A percentile compares a stretch with the other conserved stretches of the same genome.
Evolutionary conservation across 176 grass and related monocot species (phyloP).

Genomic region (Phoenix dactylifera): DNA sequence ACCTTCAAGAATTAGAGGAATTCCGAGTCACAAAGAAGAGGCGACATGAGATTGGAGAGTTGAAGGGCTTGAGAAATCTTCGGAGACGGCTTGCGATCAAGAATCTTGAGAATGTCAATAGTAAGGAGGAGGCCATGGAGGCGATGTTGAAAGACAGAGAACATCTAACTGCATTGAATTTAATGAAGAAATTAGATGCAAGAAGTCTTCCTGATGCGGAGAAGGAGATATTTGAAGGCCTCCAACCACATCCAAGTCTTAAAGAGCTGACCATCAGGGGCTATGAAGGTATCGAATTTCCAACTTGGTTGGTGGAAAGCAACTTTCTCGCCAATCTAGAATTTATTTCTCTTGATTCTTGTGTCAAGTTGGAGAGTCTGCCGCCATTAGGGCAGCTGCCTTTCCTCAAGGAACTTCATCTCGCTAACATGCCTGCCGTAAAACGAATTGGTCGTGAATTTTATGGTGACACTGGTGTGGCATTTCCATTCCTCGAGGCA

Average conservation of each 20-base stretch:
- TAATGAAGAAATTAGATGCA: no score
- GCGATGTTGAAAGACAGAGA: neutral
- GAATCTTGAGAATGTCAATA: slow-evolving; percentile 9
- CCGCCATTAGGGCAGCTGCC: slow-evolving; percentile 1
- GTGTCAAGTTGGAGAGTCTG: neutral
- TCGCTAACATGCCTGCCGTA: no score
- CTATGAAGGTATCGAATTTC: neutral
- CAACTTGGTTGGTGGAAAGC: slow-evolving; percentile 4
- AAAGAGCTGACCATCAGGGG: neutral
- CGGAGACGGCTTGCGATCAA: no score
- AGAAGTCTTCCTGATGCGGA: neutral
- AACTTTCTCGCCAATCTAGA: slow-evolving; percentile 1
- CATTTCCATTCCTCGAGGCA: no score
- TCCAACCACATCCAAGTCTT: no score
- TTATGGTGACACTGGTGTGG: no score
- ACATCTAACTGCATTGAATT: neutral
- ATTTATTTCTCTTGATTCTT: slow-evolving; percentile 5
- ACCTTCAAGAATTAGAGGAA: no score
- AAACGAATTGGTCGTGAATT: no score
- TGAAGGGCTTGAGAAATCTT: neutral
- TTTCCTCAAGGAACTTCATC: neutral
- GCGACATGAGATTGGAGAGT: neutral
- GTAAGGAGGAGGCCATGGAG: neutral
- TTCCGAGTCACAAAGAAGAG: no score
- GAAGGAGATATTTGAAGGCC: neutral